These are phyloP conservation scores for Coemansia sp. DNA, from an alignment of 192 early-diverging fungal genomes.

Conservation along the genomic window DNA sequence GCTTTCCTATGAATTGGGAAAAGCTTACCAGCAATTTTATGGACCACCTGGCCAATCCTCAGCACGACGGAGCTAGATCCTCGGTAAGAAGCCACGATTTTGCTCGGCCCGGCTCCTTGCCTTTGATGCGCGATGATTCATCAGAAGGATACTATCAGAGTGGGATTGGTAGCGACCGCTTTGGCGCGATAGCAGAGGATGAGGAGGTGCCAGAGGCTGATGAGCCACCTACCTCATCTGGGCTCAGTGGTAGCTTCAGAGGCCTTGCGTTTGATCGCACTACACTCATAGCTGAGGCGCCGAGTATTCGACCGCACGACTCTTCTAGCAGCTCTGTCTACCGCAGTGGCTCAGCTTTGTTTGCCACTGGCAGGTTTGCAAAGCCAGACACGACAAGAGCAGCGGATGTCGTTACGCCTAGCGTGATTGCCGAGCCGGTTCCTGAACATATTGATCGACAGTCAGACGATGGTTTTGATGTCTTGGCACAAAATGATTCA, in stretches of 20 bases:
- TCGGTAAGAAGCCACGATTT: slow-evolving; percentile 9
- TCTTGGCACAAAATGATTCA: not conserved
- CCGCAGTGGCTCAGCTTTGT: slow-evolving; percentile 35
- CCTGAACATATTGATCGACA: not conserved
- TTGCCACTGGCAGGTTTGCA: slow-evolving; percentile 22
- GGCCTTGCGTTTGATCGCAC: not conserved
- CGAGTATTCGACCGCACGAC: not conserved
- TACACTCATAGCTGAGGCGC: not conserved
- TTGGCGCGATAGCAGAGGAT: slow-evolving; percentile 8
- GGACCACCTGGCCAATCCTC: not conserved
- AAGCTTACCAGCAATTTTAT: slow-evolving; percentile 24
- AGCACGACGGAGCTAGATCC: not conserved
- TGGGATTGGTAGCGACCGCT: not conserved
- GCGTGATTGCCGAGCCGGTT: not conserved
- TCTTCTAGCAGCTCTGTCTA: slow-evolving; percentile 19
- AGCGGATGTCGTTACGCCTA: not conserved
- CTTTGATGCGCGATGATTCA: slow-evolving; percentile 9
- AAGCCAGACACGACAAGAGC: not conserved
- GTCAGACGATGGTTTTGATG: slow-evolving; percentile 4
- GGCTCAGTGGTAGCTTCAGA: not conserved
- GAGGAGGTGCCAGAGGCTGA: slow-evolving; percentile 3
- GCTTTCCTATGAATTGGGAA: slow-evolving; percentile 41
- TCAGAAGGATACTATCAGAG: not conserved
- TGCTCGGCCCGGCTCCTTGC: not conserved
- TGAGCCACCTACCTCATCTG: not conserved